Conservation (phyloP, 1,284 basidiomycete species). For the Trichosporon coremiiforme region DNA sequence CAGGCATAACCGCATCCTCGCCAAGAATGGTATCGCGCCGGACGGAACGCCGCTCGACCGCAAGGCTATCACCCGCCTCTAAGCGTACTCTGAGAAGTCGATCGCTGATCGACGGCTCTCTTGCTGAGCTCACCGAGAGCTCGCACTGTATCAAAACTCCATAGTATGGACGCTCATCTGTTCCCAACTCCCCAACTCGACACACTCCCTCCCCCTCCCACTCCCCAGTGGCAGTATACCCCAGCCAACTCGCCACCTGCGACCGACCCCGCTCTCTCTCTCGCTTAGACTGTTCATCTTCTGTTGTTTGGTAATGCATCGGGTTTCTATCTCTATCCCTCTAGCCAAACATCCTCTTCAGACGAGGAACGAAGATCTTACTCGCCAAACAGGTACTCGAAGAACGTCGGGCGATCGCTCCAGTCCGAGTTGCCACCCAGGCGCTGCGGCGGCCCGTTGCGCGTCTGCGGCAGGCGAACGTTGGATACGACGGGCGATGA, state of each 20-base stretch:
- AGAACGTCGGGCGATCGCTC: conserved; percentile 52
- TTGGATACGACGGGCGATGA: conserved; percentile 8
- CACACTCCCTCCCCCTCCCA: not conserved
- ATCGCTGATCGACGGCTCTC: not conserved
- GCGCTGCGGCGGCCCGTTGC: conserved; percentile 25
- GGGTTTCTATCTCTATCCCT: conserved; percentile 14
- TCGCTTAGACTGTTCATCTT: conserved; percentile 8
- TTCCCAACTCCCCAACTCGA: not conserved
- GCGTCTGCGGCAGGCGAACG: conserved; percentile 9
- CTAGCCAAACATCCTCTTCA: not conserved
- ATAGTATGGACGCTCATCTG: not conserved
- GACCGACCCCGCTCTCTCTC: not conserved
- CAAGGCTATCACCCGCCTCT: conserved; percentile 52
- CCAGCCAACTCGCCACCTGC: not conserved
- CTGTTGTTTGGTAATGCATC: conserved; percentile 31
- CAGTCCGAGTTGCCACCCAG: conserved; percentile 32
- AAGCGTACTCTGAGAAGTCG: not conserved
- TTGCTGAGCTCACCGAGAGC: not conserved
- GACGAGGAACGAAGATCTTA: not conserved
- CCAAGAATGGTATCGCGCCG: conserved; percentile 83
- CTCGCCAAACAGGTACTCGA: conserved; percentile 54
- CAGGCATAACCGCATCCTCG: conserved; percentile 78
- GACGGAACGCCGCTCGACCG: conserved; percentile 61
- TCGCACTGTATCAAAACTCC: conserved; percentile 5
- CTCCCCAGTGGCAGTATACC: not conserved